Percentiles rank a stretch among this genome's conserved stretches.
These are phyloP conservation scores for Ochromonas danica DNA, from an alignment of 108 stramenopile species.

Conservation along the genomic window DNA sequence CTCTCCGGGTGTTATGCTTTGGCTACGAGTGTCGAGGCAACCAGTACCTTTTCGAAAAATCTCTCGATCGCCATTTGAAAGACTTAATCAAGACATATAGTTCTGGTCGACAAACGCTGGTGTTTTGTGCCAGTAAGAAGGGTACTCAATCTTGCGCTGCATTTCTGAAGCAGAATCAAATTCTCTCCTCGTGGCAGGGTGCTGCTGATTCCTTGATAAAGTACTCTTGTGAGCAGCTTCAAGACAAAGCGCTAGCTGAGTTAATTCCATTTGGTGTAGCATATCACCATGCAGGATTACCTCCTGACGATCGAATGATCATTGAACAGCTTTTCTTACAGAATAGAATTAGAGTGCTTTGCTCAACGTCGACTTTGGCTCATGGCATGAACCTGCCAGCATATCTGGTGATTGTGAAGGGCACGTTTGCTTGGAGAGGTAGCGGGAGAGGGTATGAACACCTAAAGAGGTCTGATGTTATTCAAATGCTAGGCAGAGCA, in stretches of 20 bases:
- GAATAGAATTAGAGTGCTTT: conserved; percentile 67
- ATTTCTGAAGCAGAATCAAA: conserved; percentile 41
- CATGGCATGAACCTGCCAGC: conserved; percentile 94
- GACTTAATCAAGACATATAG: conserved; percentile 50
- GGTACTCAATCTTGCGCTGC: conserved; percentile 73
- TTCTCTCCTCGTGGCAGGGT: too few relatives aligned
- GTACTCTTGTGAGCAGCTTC: conserved; percentile 1
- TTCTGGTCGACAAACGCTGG: conserved; percentile 73
- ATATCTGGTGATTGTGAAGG: conserved; percentile 87
- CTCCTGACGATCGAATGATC: conserved; percentile 60
- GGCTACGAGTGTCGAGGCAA: too few relatives aligned
- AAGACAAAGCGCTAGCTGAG: neutral
- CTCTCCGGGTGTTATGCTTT: conserved; percentile 68
- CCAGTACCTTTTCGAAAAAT: conserved; percentile 73
- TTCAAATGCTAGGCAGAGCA: conserved; percentile 97
- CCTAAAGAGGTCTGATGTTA: conserved; percentile 70
- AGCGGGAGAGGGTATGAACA: conserved; percentile 68
- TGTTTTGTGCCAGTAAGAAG: conserved; percentile 91
- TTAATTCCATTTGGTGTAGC: conserved; percentile 45
- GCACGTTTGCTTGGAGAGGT: conserved; percentile 86
- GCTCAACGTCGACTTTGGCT: conserved; percentile 89
- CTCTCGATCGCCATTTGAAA: conserved; percentile 44
- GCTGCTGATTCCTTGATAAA: too few relatives aligned
- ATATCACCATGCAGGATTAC: conserved; percentile 83
- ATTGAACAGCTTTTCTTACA: conserved; percentile 74